Evolutionary conservation across 2,329 filamentous ascomycete genomes (phyloP), one percentile per base, ranked within the genome.

Genomic region (Exophiala sp.): DNA sequence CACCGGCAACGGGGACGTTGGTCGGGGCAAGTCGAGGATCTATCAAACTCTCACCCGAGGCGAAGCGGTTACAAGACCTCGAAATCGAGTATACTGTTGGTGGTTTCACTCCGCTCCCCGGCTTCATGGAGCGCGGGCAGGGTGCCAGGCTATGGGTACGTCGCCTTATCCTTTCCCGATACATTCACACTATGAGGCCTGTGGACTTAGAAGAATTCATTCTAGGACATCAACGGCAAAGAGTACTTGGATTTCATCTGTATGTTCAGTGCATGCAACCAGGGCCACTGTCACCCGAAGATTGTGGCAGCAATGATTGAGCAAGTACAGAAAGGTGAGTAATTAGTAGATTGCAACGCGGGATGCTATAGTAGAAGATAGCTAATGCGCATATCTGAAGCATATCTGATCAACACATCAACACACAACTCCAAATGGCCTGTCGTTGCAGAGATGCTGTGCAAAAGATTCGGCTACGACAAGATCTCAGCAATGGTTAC

Each of bases 401-500:
- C 97, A 64, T 95, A 90, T 1, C 80, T 96, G 60, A 95, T 88
- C 70, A 95, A 88, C 54, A 82, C 90, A 53, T 91, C 91, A 43
- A 96, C 96, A 73, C 84, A 96, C 78, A 96, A 96, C 68, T 90
- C 96, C 73, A 90, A 96, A 57, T 96, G 96, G 73, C 91, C 91
- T 52, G 82, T 85, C 58, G 96, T 95, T 77, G 90, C 91, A 6
- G 84, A 95, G 71, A 95, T 91, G 72, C 83, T 95, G 56, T 89
- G 86, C 62, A 71, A 80, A 59, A 82, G 86, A 66, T 95, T 95
- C 67, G 89, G 88, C 53, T 96, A 93, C 68, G 91, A 96, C 70
- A 96, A 95, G 90, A 88, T 95, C 30, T 72, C 96, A 68, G 90
- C 91, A 58, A 96, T 96, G 90, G 95, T 95, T 75, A 96, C 91